Evolutionary conservation across 371 early-diverging fungal species (phyloP).

Genomic region (Syncephalastrum racemosum): DNA sequence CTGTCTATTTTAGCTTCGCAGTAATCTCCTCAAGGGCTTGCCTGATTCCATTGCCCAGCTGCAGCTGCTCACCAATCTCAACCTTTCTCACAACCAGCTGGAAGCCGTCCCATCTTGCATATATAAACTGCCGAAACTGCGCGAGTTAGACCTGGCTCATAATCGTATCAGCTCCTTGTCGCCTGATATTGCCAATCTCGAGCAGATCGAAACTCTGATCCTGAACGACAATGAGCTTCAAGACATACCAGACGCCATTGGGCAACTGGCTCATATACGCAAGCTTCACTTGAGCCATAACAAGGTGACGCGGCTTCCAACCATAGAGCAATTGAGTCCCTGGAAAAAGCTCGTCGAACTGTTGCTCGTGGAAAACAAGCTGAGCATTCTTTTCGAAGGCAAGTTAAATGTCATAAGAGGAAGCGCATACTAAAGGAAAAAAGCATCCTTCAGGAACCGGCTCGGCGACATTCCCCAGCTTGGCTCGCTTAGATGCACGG

Average conservation of each 20-base stretch:
- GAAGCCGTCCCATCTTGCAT: conserved; percentile 45
- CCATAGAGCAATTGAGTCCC: conserved; percentile 18
- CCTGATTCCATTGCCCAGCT: conserved; percentile 49
- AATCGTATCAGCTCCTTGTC: conserved; percentile 43
- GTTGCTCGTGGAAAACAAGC: conserved; percentile 47
- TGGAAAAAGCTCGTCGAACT: conserved; percentile 54
- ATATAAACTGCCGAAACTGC: conserved; percentile 34
- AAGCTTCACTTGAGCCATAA: conserved; percentile 61
- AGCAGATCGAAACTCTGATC: conserved; percentile 55
- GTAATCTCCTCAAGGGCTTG: conserved; percentile 50
- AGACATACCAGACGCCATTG: conserved; percentile 48
- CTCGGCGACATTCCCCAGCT: conserved; percentile 27
- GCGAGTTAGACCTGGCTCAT: conserved; percentile 50
- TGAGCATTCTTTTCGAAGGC: conserved; percentile 30
- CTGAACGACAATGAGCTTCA: conserved; percentile 63
- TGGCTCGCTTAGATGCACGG: conserved; percentile 61
- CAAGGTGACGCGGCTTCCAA: conserved; percentile 48
- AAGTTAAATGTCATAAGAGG: conserved; percentile 3
- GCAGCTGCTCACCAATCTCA: conserved; percentile 42
- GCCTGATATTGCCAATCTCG: conserved; percentile 26
- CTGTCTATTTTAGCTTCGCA: conserved; percentile 43
- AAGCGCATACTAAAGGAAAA: background rate
- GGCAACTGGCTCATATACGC: conserved; percentile 44
- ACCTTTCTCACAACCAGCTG: conserved; percentile 52
- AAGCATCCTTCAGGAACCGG: conserved; percentile 8